Conservation (phyloP, 2,329 filamentous ascomycete genomes). For the Alternaria incomplexa region DNA sequence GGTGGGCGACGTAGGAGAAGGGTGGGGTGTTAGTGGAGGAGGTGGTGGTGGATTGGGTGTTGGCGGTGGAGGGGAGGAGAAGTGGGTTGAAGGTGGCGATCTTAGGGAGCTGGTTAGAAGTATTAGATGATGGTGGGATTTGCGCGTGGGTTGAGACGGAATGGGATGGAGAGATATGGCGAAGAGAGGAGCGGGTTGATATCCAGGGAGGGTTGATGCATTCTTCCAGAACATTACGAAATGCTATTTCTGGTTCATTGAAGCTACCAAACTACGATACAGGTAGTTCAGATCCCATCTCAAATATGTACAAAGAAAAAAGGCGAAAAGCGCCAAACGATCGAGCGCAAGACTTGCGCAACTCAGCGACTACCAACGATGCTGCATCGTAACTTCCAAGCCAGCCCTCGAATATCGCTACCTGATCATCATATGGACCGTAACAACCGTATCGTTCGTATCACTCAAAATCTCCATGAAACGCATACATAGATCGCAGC, state of each 20-base stretch:
- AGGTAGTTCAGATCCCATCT: neutral
- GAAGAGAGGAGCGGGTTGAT: neutral
- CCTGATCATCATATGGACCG: neutral
- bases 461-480: neutral
- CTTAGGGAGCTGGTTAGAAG: conserved; percentile 56
- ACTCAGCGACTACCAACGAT: neutral
- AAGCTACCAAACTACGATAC: neutral
- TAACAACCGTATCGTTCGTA: neutral
- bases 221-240: neutral
- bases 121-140: conserved; percentile 39
- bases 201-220: neutral
- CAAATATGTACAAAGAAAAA: neutral
- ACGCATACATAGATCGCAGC: neutral
- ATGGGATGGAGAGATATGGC: neutral
- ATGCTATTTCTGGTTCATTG: neutral
- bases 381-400: neutral
- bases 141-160: neutral
- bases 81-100: conserved; percentile 58
- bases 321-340: neutral
- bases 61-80: conserved; percentile 51
- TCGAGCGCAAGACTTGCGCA: neutral
- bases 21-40: conserved; percentile 56
- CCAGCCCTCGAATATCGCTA: neutral
- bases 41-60: conserved; percentile 45
- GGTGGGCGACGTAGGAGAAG: conserved; percentile 57